Percentiles rank a stretch among this genome's conserved stretches.
phyloP scores from a whole-genome alignment of 2,329 filamentous ascomycete species.

The Penicillium capsulatum region DNA sequence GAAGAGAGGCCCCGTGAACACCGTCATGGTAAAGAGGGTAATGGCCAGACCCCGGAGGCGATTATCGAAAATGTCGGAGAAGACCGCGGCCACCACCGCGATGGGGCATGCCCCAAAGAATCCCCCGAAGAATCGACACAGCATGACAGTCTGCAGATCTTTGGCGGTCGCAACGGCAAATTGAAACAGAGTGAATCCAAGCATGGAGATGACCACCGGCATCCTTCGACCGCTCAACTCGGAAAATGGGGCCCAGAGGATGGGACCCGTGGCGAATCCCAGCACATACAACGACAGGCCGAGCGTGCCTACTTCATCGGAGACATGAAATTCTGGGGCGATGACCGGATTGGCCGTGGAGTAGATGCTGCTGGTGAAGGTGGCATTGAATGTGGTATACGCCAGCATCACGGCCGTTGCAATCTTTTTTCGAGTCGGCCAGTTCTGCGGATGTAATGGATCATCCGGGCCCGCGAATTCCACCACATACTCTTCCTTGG shows the following conservation, averaged over 20 bases:
- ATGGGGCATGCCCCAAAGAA: constrained; percentile 54
- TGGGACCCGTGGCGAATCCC: constrained; percentile 48
- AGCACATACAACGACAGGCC: constrained; percentile 44
- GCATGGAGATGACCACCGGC: constrained; percentile 46
- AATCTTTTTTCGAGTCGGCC: constrained; percentile 71
- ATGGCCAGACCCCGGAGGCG: constrained; percentile 43
- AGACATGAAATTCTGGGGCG: constrained; percentile 56
- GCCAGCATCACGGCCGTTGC: constrained; percentile 28
- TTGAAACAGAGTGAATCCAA: constrained; percentile 51
- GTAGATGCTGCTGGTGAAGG: constrained; percentile 63
- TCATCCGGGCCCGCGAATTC: constrained; percentile 81
- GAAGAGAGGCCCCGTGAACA: constrained; percentile 50
- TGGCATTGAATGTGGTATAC: constrained; percentile 52
- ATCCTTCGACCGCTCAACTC: constrained; percentile 49
- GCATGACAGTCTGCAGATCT: constrained; percentile 51
- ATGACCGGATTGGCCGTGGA: constrained; percentile 61
- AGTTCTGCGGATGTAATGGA: constrained; percentile 82
- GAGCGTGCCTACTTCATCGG: constrained; percentile 38
- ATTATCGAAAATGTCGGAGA: constrained; percentile 55
- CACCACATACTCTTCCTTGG: constrained; percentile 58
- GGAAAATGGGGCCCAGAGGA: constrained; percentile 52
- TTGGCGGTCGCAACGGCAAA: constrained; percentile 49
- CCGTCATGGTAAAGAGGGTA: constrained; percentile 50
- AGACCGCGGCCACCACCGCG: constrained; percentile 53
- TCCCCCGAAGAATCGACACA: constrained; percentile 52